A percentile compares a stretch with the other conserved stretches of the same genome.
Evolutionary conservation across 108 stramenopile genomes (phyloP).

Genomic region (Fragilaria radians): DNA sequence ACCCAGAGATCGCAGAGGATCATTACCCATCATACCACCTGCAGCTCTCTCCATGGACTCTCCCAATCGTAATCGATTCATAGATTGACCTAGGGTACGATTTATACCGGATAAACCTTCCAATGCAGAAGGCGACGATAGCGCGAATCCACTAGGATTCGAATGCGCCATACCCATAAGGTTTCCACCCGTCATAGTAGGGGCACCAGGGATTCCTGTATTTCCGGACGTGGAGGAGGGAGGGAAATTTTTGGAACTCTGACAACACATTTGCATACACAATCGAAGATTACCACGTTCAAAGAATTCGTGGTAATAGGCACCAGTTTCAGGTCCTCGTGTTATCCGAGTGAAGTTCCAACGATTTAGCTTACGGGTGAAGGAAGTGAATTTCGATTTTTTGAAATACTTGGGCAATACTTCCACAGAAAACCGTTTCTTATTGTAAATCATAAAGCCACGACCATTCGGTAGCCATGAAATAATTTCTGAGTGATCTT

Average conservation of each 20-base stretch:
- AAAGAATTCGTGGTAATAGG: constrained; percentile 54
- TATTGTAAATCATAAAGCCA: constrained; percentile 53
- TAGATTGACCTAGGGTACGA: not conserved
- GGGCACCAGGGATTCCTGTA: constrained; percentile 20
- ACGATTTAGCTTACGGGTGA: constrained; percentile 32
- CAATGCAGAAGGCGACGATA: not conserved
- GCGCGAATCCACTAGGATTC: no score
- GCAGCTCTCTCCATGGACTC: not conserved
- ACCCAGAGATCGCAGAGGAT: not conserved
- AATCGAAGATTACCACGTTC: constrained; percentile 22
- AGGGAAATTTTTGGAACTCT: constrained; percentile 13
- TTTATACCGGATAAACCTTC: not conserved
- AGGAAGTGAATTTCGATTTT: constrained; percentile 24
- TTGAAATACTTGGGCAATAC: constrained; percentile 51
- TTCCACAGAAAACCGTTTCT: constrained; percentile 39
- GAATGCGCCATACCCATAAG: constrained; percentile 17
- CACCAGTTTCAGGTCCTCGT: constrained; percentile 49
- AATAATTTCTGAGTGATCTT: constrained; percentile 38
- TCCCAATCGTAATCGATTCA: not conserved
- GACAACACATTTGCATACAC: constrained; percentile 46
- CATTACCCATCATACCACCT: not conserved
- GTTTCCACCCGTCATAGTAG: not conserved
- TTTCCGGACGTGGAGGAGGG: not conserved
- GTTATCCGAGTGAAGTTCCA: constrained; percentile 55
- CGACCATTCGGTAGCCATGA: constrained; percentile 59